Conservation (phyloP, 176 grass and related monocot species). For the Juncus inflexus region DNA sequence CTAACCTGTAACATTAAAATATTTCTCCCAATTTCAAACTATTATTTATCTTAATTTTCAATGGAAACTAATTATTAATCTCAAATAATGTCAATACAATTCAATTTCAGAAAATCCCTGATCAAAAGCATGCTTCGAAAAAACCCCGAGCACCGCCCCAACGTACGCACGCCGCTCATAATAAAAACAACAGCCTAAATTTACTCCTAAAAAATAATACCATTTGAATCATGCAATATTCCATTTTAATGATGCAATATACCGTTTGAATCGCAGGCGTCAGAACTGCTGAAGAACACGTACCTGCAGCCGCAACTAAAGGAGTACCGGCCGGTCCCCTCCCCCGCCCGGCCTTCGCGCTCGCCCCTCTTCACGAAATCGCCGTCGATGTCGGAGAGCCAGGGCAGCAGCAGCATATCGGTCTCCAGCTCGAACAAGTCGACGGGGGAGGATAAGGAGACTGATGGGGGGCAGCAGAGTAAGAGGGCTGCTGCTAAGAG, state of each 20-base stretch:
- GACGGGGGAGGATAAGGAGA: conserved; percentile 79
- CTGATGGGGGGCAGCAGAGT: conserved; percentile 49
- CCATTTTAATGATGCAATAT: conserved; percentile 13
- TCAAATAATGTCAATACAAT: too few species aligned
- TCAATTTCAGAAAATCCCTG: conserved; percentile 69
- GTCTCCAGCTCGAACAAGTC: conserved; percentile 57
- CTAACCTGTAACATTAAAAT: conserved; percentile 53
- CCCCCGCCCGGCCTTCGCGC: conserved; percentile 33
- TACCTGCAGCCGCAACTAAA: conserved; percentile 71
- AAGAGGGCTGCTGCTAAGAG: conserved; percentile 51
- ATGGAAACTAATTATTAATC: not conserved
- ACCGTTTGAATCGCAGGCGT: conserved; percentile 55
- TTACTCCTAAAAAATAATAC: conserved; percentile 8
- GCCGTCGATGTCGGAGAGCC: conserved; percentile 82
- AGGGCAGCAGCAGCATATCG: conserved; percentile 45
- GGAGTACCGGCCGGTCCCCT: conserved; percentile 46
- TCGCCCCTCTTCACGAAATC: conserved; percentile 30
- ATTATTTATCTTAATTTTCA: not conserved
- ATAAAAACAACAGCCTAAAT: conserved; percentile 15
- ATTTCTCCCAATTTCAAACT: not conserved
- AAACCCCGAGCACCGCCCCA: conserved; percentile 92
- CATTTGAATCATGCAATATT: too few species aligned
- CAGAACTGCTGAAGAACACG: conserved; percentile 75
- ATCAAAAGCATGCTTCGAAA: conserved; percentile 98
- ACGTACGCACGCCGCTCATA: conserved; percentile 63